These are phyloP conservation scores for Suhomyces bribrorum DNA, from an alignment of 1,139 yeast genomes.

Conservation along the genomic window DNA sequence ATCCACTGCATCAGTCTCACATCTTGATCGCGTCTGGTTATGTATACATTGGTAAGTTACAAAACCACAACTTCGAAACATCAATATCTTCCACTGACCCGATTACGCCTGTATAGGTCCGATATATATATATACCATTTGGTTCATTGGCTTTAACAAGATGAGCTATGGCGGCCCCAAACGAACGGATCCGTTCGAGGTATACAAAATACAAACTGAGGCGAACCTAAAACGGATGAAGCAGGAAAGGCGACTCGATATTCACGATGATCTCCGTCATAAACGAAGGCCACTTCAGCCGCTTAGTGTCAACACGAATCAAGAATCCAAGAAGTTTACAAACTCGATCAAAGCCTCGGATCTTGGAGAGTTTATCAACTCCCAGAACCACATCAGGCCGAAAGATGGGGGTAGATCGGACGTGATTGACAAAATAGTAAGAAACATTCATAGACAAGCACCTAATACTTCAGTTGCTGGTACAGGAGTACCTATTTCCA, in stretches of 20 bases:
- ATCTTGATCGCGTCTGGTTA: no score
- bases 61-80: no score
- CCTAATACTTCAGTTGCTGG: neutral
- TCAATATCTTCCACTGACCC: no score
- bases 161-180: neutral
- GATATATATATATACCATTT: no score
- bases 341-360: neutral
- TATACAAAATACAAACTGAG: constrained; percentile 16
- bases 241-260: constrained; percentile 14
- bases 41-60: no score
- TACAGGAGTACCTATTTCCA: constrained; percentile 3
- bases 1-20: no score
- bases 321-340: neutral
- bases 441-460: constrained; percentile 1
- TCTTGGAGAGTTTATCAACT: neutral
- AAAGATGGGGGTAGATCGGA: neutral
- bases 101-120: no score
- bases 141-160: no score
- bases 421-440: neutral
- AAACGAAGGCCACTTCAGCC: constrained; percentile 5
- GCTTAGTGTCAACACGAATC: neutral
- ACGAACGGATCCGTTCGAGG: constrained; percentile 21
- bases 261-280: neutral
- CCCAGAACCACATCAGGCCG: neutral
- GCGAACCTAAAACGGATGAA: constrained; percentile 21